Conservation (phyloP, 1,284 basidiomycete species). For the Rhodotorula sp. region DNA sequence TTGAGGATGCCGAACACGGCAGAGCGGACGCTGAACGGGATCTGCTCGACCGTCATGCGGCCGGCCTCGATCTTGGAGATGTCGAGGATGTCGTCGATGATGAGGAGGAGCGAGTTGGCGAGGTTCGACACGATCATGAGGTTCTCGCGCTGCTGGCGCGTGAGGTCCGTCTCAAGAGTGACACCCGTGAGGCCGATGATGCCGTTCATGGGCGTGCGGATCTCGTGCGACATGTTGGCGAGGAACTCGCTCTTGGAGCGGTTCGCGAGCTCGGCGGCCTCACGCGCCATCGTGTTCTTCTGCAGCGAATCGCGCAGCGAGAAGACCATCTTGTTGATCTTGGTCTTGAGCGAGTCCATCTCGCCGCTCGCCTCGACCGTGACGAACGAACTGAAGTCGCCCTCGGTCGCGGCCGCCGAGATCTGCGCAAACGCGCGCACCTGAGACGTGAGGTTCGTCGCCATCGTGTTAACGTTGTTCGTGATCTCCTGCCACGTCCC, state of each 20-base stretch:
- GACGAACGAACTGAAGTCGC: conserved; percentile 98
- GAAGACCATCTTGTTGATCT: conserved; percentile 99
- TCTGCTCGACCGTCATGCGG: conserved; percentile 99
- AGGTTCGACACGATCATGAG: conserved; percentile 93
- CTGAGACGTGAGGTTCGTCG: conserved; percentile 73
- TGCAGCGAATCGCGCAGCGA: conserved; percentile 95
- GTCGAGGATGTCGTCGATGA: conserved; percentile 98
- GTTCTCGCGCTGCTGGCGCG: conserved; percentile 88
- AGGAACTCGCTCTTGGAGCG: conserved; percentile 96
- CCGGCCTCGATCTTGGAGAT: conserved; percentile 99
- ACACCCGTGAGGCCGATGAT: conserved; percentile 99
- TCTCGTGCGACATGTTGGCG: conserved; percentile 97
- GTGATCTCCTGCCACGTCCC: conserved; percentile 99
- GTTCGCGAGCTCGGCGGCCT: conserved; percentile 91
- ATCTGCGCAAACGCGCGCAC: conserved; percentile 99
- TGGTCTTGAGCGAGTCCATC: conserved; percentile 99
- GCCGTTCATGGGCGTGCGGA: conserved; percentile 93
- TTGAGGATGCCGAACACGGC: conserved; percentile 98
- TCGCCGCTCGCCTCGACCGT: conserved; percentile 98
- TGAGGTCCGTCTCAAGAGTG: conserved; percentile 89
- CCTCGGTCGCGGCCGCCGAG: conserved; percentile 96
- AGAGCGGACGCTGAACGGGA: conserved; percentile 94
- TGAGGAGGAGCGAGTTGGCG: conserved; percentile 88
- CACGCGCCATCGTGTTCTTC: conserved; percentile 97
- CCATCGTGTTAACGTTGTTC: conserved; percentile 86